Percentiles rank a stretch among this genome's conserved stretches.
phyloP scores from a whole-genome alignment of 768 basidiomycete species.

The Hortiboletus flavorubellus region DNA sequence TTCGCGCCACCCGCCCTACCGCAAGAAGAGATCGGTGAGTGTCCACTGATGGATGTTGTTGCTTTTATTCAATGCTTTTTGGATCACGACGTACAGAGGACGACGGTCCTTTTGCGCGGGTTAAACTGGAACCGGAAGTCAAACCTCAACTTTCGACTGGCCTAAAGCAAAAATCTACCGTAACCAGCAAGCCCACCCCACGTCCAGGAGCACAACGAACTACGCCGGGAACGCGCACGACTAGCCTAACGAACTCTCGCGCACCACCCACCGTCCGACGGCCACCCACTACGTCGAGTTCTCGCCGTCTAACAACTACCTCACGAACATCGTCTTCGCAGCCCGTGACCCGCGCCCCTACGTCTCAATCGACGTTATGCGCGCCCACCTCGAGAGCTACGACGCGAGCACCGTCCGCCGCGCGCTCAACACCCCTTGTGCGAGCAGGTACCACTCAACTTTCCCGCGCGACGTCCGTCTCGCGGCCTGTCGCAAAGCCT shows the following conservation, averaged over 20 bases:
- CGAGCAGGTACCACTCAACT: constrained; percentile 2
- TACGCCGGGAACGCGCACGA: not conserved
- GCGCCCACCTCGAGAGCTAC: constrained; percentile 16
- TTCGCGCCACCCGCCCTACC: constrained; percentile 18
- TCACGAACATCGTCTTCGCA: constrained; percentile 15
- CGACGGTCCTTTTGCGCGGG: constrained; percentile 27
- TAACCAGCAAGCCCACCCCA: not conserved
- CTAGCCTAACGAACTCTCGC: constrained; percentile 3
- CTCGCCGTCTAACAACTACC: constrained; percentile 6
- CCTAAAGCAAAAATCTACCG: not conserved
- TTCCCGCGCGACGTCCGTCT: constrained; percentile 5
- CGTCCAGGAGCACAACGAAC: constrained; percentile 13
- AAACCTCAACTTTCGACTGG: constrained; percentile 10
- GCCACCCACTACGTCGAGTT: constrained; percentile 1
- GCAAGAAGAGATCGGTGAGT: constrained; percentile 25
- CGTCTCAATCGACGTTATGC: constrained; percentile 20
- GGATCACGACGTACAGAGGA: constrained; percentile 17
- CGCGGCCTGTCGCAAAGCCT: constrained; percentile 10
- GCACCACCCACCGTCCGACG: constrained; percentile 10
- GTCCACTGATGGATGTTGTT: not conserved
- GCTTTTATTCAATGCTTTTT: not conserved
- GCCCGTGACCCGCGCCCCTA: constrained; percentile 23
- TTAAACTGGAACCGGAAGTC: constrained; percentile 3
- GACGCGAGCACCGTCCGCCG: constrained; percentile 17
- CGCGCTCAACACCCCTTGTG: constrained; percentile 18